These are phyloP conservation scores for Geotrichum europaeum DNA, from an alignment of 1,139 yeast species.

Conservation along the genomic window DNA sequence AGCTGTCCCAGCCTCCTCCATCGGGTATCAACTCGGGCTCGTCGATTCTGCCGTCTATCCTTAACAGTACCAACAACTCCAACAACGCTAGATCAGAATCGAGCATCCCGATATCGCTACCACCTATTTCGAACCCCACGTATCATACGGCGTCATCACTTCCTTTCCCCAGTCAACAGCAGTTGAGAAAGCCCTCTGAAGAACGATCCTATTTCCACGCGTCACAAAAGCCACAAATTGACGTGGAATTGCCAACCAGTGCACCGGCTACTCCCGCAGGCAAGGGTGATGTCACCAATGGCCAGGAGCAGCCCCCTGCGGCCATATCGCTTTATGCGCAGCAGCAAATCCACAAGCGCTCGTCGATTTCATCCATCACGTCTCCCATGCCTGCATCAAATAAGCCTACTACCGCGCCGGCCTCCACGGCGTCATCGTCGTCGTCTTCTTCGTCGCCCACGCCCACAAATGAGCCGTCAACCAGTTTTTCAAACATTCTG, in stretches of 20 bases:
- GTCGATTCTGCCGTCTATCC: not conserved
- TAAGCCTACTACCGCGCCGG: not conserved
- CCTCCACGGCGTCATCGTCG: not conserved
- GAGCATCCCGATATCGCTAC: not conserved
- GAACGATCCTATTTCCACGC: not conserved
- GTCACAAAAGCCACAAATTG: not conserved
- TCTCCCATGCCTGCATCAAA: not conserved
- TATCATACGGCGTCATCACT: not conserved
- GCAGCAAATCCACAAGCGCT: not conserved
- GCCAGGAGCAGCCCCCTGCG: not conserved
- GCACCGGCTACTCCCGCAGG: not conserved
- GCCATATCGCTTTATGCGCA: not conserved
- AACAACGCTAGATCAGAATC: not conserved
- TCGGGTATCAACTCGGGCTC: not conserved
- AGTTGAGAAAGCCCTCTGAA: not conserved
- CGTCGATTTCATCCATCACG: not conserved
- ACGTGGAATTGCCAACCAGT: not conserved
- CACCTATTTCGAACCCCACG: not conserved
- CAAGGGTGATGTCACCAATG: not conserved
- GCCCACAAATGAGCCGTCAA: not conserved
- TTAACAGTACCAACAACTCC: not conserved
- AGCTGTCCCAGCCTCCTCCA: not conserved
- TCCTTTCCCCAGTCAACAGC: not conserved
- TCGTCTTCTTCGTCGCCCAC: not conserved
- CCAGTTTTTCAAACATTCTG: not conserved